Conservation (phyloP, 2,329 filamentous ascomycete species). For the Penicillium sumatraense region DNA sequence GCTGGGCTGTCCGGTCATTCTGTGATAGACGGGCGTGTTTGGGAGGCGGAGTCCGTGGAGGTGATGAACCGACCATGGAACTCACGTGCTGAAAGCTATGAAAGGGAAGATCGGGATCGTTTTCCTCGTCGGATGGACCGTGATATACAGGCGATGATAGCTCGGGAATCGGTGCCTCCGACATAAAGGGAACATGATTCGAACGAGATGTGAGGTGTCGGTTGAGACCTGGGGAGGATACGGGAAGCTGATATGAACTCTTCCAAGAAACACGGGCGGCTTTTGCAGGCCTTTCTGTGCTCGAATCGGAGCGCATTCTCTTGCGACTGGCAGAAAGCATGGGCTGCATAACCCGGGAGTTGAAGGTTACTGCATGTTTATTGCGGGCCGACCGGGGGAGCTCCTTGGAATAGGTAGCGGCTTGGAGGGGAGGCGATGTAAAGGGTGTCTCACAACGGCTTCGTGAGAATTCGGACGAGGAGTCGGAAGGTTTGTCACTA, state of each 20-base stretch:
- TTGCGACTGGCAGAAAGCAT: conserved; percentile 62
- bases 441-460: conserved; percentile 54
- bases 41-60: conserved; percentile 78
- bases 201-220: conserved; percentile 76
- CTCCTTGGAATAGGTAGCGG: conserved; percentile 82
- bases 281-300: conserved; percentile 59
- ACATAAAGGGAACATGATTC: conserved; percentile 78
- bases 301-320: conserved; percentile 71
- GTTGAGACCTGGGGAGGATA: conserved; percentile 85
- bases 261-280: conserved; percentile 73
- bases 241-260: conserved; percentile 72
- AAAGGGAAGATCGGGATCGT: conserved; percentile 78
- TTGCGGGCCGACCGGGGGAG: conserved; percentile 61
- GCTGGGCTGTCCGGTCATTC: conserved; percentile 58
- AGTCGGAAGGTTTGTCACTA: conserved; percentile 81
- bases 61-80: conserved; percentile 73
- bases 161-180: conserved; percentile 71
- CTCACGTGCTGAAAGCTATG: conserved; percentile 42
- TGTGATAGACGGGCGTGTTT: conserved; percentile 57
- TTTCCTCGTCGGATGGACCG: conserved; percentile 68
- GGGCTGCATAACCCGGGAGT: conserved; percentile 47
- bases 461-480: conserved; percentile 81
- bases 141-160: conserved; percentile 54
- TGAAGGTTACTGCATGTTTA: conserved; percentile 50
- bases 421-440: conserved; percentile 84